Base-by-base conservation (phyloP, 176 grass and related monocot species). In the Paspalum vaginatum region DNA sequence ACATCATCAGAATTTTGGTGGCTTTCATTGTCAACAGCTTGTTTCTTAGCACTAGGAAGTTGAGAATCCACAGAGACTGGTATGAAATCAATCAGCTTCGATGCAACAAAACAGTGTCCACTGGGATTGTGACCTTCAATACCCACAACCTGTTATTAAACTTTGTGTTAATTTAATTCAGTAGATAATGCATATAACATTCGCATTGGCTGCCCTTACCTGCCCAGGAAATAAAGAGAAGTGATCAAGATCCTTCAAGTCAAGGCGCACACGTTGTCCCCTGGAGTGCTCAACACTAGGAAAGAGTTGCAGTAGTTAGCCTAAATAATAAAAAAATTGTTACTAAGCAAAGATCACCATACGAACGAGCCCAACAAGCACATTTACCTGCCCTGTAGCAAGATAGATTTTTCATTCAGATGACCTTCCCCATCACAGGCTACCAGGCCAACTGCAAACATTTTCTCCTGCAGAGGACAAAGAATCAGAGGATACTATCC, bases 351-450 rank as follows among this genome's bases (percentile, higher is more conserved):
- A 71, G 40, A 49, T 59, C 68, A 32, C 6, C 55, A 70, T 12
- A 62, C 61, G 65, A 80, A 67, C 37, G n/a, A 39, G 41, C 21
- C 71, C 38, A 70, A 84, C 26, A 88, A 65, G 53, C 75, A 21
- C 41, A 70, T 55, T 77, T 76, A 91, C 92, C 95, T 98, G 86
- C 92, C 90, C 61, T 95, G 88, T 77, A 98, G 81, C 79, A 98
- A 94, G 75, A 98, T 78, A 66, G 92, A 98, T 89, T 98, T 95
- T 62, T 98, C 96, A 87, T 98, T 98, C 79, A 98, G 65, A 85
- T 65, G 92, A 66, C 96, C 96, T 89, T 98, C 96, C 50, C 84
- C 96, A 48, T 98, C 96, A 73, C 96, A 98, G 80, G 87, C 79
- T 81, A 98, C 81, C 81, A 93, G 89, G 73, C 96, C 96, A 57